A percentile compares a stretch with the other conserved stretches of the same genome.
Evolutionary conservation across 2,329 filamentous ascomycete species (phyloP).

Genomic region (Talaromyces islandicus): DNA sequence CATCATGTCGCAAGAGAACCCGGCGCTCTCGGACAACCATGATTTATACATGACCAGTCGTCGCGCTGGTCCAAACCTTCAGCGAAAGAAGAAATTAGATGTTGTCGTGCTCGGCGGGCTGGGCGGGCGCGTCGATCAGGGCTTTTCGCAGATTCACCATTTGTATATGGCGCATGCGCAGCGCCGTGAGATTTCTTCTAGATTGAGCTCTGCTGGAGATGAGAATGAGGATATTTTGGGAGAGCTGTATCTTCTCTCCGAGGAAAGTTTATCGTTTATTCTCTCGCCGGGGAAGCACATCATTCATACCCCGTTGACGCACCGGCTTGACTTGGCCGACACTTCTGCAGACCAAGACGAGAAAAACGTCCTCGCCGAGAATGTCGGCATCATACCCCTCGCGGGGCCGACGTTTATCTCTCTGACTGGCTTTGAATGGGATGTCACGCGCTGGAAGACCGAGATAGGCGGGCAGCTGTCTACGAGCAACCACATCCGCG

Average conservation of each 20-base stretch:
- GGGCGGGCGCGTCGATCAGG: constrained; percentile 88
- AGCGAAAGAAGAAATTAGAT: constrained; percentile 38
- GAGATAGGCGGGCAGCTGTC: constrained; percentile 67
- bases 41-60: constrained; percentile 9
- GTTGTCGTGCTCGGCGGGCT: constrained; percentile 81
- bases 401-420: constrained; percentile 72
- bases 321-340: constrained; percentile 19
- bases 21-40: constrained; percentile 4
- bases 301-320: constrained; percentile 56
- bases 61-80: not conserved
- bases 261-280: constrained; percentile 74
- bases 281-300: constrained; percentile 63
- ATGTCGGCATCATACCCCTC: constrained; percentile 81
- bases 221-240: not conserved
- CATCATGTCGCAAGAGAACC: constrained; percentile 15
- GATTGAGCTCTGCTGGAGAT: not conserved
- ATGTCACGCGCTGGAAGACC: constrained; percentile 75
- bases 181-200: not conserved
- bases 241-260: constrained; percentile 69
- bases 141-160: constrained; percentile 81
- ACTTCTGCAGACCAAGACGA: constrained; percentile 20
- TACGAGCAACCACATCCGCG: constrained; percentile 72
- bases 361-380: constrained; percentile 56
- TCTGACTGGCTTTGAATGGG: constrained; percentile 81
- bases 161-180: constrained; percentile 50